Percentiles rank a stretch among this genome's conserved stretches.
Evolutionary conservation across 805 yeast genomes (phyloP).

Genomic region (Nakazawaea wyomingensis): DNA sequence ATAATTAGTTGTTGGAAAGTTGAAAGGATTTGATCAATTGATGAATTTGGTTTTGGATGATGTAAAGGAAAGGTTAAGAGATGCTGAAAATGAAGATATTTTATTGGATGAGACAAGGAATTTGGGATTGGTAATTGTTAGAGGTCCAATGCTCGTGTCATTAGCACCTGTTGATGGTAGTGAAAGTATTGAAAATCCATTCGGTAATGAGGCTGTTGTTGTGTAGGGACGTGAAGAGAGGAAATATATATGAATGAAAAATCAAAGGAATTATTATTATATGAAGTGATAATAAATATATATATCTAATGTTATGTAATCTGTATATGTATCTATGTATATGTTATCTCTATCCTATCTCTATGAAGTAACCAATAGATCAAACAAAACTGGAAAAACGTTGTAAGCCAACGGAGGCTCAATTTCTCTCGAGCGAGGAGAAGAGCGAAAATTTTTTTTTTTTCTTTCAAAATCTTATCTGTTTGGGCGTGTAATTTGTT

Average conservation of each 20-base stretch:
- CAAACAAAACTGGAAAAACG: too few relatives aligned
- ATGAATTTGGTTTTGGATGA: conserved; percentile 76
- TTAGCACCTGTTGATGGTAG: conserved; percentile 72
- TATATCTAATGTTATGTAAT: too few relatives aligned
- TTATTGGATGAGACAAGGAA: conserved; percentile 55
- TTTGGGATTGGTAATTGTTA: conserved; percentile 75
- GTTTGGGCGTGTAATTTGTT: background rate
- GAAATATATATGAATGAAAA: background rate
- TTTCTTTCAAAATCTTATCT: background rate
- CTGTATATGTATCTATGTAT: too few relatives aligned
- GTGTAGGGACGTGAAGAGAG: background rate
- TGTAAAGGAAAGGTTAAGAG: conserved; percentile 59
- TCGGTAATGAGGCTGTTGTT: conserved; percentile 18
- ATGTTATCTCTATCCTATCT: too few relatives aligned
- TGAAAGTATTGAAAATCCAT: conserved; percentile 68
- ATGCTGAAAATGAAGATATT: conserved; percentile 26
- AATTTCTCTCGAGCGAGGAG: too few relatives aligned
- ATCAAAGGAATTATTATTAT: too few relatives aligned
- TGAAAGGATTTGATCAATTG: conserved; percentile 80
- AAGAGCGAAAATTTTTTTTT: background rate
- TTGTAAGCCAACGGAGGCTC: conserved; percentile 3
- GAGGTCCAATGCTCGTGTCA: conserved; percentile 76
- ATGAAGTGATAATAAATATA: too few relatives aligned
- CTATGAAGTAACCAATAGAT: too few relatives aligned
- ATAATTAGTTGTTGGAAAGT: conserved; percentile 53